Base-by-base conservation (phyloP, 768 basidiomycete genomes). In the Auriscalpium vulgare region DNA sequence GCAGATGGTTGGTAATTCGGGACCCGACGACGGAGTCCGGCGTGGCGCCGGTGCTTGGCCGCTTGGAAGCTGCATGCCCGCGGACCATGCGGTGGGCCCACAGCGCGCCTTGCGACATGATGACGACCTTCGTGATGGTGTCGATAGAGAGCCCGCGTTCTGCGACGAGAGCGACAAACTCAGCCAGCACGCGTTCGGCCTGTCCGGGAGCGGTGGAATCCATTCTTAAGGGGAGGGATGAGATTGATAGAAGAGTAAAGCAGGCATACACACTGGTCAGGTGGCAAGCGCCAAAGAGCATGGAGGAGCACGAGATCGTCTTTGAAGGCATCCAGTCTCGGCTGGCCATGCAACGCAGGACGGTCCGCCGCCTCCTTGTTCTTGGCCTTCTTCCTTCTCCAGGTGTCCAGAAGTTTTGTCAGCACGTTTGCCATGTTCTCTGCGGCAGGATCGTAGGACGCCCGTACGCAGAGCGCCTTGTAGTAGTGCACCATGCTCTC, bases 81-180 rank as follows among this genome's bases (percentile, higher is more conserved):
- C 84, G 85, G 60, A 84, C 74, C 80, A 91, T 86, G 29, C 88
- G 80, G 57, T 90, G 82, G 59, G 86, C 87, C 88, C 91, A 95
- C 11, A 94, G 75, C 0, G 89, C 88, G 36, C 89, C 87, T 59
- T 95, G 81, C 1, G 85, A 77, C 40, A 92, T 78, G 35, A 88
- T 78, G 50, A 91, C 72, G 10, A 84, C 75, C 65, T 87, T 87
- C 55, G 82, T 78, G 59, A 97, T 89, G 58, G 82, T 77, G 50
- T 95, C 91, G 37, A 80, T 79, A 2, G 87, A 80, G 44, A 97
- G 76, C 53, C 80, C 73, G 10, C 91, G 86, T 43, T 85, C 80
- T 17, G 81, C 77, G 9, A 92, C 76, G 21, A 90, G 78, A 3
- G 67, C 63, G 34, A 69, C 71, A 60, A 95, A 90, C 36, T 83